Base-by-base conservation (phyloP, 345 rosid species). In the Firmiana major region DNA sequence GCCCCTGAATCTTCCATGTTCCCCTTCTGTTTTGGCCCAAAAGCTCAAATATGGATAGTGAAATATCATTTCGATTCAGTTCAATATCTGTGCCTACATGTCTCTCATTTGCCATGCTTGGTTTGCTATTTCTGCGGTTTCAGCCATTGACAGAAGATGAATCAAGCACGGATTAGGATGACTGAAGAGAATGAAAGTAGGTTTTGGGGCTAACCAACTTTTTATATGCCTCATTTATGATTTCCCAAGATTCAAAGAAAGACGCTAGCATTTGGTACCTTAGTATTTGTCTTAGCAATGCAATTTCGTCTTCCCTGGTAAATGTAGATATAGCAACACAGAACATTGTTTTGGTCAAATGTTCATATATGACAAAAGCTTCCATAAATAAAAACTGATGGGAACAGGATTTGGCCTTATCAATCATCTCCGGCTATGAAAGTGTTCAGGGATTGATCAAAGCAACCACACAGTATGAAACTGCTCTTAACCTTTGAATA, bases 61-160 rank as follows among this genome's bases (percentile, higher is more conserved):
- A 24, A 69, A 12, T 43, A 11, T 69, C 74, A 15, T 49, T 13
- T 17, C 5, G 3, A 34, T 15, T 28, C 22, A 21, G 71, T 24
- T 42, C 66, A 9, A 15, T 7, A 42, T 45, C 8, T 24, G 31
- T 24, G 31, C 17, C 57, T 16, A 24, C 31, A 36, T 58, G 9
- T 21, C 43, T 40, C 46, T 28, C 42, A n/a, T 12, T 16, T 57
- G 2, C 11, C 55, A 38, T 68, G 28, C 40, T 48, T 60, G 75
- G 24, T 72, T 71, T 70, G 66, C 58, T 36, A 31, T 74, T 70
- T 60, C 19, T 31, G 19, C 74, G 64, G 13, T 79, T 79, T 80
- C 81, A 71, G 86, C 76, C 71, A 24, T 22, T 26, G 49, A 74
- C 77, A 75, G 78, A 76, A 78, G 49, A 45, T 12, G 83, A 78